Evolutionary conservation across 768 basidiomycete genomes (phyloP).

Genomic region (Trametes coccinea): DNA sequence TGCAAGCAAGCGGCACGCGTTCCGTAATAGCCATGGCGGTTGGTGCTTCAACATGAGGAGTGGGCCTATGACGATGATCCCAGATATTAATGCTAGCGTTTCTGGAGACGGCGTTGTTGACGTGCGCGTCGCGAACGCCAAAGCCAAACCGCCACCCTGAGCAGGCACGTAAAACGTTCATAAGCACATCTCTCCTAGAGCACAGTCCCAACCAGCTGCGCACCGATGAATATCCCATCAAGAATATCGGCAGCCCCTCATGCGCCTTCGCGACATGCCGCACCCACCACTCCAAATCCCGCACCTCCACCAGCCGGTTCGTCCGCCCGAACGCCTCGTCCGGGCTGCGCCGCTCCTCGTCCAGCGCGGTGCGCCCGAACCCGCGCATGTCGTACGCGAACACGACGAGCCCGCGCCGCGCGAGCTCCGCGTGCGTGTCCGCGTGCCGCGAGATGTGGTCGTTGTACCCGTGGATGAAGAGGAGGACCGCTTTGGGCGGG

Average conservation of each 20-base stretch:
- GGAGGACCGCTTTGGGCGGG: slow-evolving; percentile 50
- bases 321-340: slow-evolving; percentile 62
- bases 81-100: slow-evolving; percentile 46
- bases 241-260: slow-evolving; percentile 53
- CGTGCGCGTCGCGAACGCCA: slow-evolving; percentile 55
- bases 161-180: neutral
- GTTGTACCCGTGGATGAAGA: slow-evolving; percentile 74
- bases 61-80: slow-evolving; percentile 66
- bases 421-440: slow-evolving; percentile 56
- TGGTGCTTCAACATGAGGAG: slow-evolving; percentile 62
- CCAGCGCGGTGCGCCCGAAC: slow-evolving; percentile 69
- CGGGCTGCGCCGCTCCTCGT: slow-evolving; percentile 53
- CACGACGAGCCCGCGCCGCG: slow-evolving; percentile 54
- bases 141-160: slow-evolving; percentile 66
- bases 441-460: slow-evolving; percentile 70
- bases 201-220: slow-evolving; percentile 11
- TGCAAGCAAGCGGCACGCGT: neutral
- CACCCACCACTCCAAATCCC: slow-evolving; percentile 69
- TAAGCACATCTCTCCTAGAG: too few relatives aligned
- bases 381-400: slow-evolving; percentile 79
- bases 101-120: slow-evolving; percentile 32
- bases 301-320: slow-evolving; percentile 55
- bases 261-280: slow-evolving; percentile 45
- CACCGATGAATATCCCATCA: slow-evolving; percentile 80
- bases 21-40: slow-evolving; percentile 28